These are phyloP conservation scores for Lindgomyces ingoldianus DNA, from an alignment of 495 filamentous ascomycete species.

Conservation along the genomic window DNA sequence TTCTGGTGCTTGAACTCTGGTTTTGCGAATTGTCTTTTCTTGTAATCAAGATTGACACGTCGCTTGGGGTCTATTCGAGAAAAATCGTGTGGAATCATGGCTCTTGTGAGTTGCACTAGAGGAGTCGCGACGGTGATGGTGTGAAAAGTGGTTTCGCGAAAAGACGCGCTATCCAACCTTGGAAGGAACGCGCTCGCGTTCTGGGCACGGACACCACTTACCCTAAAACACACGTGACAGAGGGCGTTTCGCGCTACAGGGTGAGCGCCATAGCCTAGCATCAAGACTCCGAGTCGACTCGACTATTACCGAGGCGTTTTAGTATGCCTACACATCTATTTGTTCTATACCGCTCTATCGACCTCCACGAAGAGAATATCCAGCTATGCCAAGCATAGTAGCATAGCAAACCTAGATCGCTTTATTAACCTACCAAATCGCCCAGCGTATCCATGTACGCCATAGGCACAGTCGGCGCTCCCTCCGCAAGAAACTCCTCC, in stretches of 20 bases:
- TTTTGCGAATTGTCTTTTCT: constrained; percentile 82
- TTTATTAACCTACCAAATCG: constrained; percentile 58
- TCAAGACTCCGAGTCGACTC: neutral
- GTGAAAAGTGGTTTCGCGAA: neutral
- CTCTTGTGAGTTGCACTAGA: neutral
- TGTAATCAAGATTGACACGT: constrained; percentile 69
- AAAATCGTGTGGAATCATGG: constrained; percentile 35
- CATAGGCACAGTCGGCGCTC: constrained; percentile 62
- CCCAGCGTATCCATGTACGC: constrained; percentile 81
- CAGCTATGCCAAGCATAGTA: neutral
- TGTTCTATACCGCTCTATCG: constrained; percentile 7
- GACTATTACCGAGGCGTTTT: neutral
- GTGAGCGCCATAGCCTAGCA: neutral
- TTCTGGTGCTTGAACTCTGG: constrained; percentile 69
- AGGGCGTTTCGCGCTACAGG: neutral
- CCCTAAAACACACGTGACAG: neutral
- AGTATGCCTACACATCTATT: neutral
- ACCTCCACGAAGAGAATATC: neutral
- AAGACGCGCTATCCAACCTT: neutral
- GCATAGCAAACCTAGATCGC: too few species aligned
- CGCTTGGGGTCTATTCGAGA: constrained; percentile 78
- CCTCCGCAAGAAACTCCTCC: constrained; percentile 72
- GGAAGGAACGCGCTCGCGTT: constrained; percentile 2
- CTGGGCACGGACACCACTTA: neutral
- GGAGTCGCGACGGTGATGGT: neutral